Evolutionary conservation across 371 early-diverging fungal species (phyloP).

Genomic region (Apophysomyces sp.): DNA sequence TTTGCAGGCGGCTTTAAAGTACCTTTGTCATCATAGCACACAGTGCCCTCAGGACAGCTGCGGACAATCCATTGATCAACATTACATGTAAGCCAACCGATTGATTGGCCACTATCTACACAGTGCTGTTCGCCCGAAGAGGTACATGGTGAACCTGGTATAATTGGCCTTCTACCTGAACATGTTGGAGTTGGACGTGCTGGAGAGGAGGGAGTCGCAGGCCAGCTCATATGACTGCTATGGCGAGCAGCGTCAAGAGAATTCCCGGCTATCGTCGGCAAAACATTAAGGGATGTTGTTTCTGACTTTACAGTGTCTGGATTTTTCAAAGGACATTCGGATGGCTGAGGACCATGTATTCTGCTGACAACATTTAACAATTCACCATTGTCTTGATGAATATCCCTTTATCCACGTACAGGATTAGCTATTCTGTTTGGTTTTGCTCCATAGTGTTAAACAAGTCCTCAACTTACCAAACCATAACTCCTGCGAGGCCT

Average conservation of each 20-base stretch:
- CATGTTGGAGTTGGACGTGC: background rate
- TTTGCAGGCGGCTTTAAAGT: background rate
- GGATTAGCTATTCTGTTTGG: too few relatives aligned
- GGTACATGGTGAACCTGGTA: conserved; percentile 8
- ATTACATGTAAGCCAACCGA: conserved; percentile 34
- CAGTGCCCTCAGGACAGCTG: conserved; percentile 20
- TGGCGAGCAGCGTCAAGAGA: conserved; percentile 7
- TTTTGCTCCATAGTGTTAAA: too few relatives aligned
- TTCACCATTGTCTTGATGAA: conserved; percentile 59
- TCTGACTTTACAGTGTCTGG: background rate
- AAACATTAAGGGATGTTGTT: background rate
- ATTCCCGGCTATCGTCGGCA: background rate
- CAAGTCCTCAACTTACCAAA: conserved; percentile 45
- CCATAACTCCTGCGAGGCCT: conserved; percentile 63
- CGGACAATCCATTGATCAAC: conserved; percentile 28
- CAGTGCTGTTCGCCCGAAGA: conserved; percentile 24
- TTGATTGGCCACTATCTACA: conserved; percentile 15
- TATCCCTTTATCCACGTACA: conserved; percentile 45
- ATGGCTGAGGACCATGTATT: conserved; percentile 30
- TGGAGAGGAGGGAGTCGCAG: background rate
- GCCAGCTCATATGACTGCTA: background rate
- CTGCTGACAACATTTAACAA: conserved; percentile 38
- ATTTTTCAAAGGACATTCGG: conserved; percentile 9
- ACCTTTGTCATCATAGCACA: conserved; percentile 23
- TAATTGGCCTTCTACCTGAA: background rate